Base-by-base conservation (phyloP, 164 flowering plant species). In the Taxillus chinensis region DNA sequence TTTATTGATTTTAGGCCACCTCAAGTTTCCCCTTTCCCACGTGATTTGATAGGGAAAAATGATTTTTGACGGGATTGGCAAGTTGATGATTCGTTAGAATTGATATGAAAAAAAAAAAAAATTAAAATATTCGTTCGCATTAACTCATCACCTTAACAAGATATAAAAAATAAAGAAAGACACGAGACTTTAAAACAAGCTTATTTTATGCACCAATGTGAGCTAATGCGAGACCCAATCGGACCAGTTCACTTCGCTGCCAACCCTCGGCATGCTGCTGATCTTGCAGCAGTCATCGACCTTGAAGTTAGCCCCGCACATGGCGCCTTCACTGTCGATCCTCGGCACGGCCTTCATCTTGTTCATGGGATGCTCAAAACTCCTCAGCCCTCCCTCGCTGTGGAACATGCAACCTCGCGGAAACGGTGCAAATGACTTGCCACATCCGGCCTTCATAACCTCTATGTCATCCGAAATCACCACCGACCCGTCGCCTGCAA, bases 321-420 rank as follows among this genome's bases (percentile, higher is more conserved):
- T 72, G 6, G 70, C 87, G 0, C 98, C 96, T 64, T 90, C 90
- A 61, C 98, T 93, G 52, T 93, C 97, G 5, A 87, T 70, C 68
- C 97, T 82, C 2, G 92, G 97, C 96, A 93, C 80, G 15, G 97
- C 86, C 77, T 76, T 93, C 73, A 93, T 67, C 80, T 81, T 89
- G 77, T 93, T 76, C 89, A 85, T 87, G 11, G 96, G 99, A 72
- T 93, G 96, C 83, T 89, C 97, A 62, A 81, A 93, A 79, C 92
- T 93, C 95, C 74, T 82, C 74, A 93, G 57, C 2, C 99, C 97
- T 52, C 87, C 83, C 3, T 80, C 97, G 50, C 95, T 90, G 68
- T 89, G 95, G 63, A 90, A 93, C 84, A 93, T 84, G 63, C 86
- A 93, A 92, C 98, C 98, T 49, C 75, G 59, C 0, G 96, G 97